Evolutionary conservation across 2,329 filamentous ascomycete species (phyloP), one percentile per base, ranked within the genome.

Genomic region (Colletotrichum sp.): DNA sequence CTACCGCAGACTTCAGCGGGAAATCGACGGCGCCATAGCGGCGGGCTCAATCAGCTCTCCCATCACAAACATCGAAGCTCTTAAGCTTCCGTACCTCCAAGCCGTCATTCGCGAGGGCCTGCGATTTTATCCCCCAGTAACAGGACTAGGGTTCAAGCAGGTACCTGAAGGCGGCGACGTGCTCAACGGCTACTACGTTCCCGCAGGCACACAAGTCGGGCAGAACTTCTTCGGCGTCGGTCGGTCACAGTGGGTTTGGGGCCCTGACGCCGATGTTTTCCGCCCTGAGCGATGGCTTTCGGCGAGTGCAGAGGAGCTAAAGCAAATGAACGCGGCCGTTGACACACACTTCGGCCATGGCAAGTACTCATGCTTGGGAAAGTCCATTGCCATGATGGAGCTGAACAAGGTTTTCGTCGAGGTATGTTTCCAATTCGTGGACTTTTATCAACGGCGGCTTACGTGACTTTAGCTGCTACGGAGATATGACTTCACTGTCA

Each of bases 21-120:
- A 91, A 79, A 85, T 92, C 27, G 82, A 86, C 15, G 67, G 79
- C 2, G 88, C 89, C 64, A 84, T 87, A 0, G 77, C 78, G 0
- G 74, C 80, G 4, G 84, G 84, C 8, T 78, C 72, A 2, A 82
- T 89, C 64, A 84, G 84, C 5, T 74, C 80, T 4, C 80, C 83
- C 0, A 80, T 91, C 29, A 82, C 86, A 2, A 90, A 88, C 87
- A 78, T 80, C 9, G 84, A 92, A 79, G 84, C 87, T 2, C 89
- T 91, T 76, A 81, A 79, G 5, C 83, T 92, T 4, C 83, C 87
- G 0, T 92, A 91, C 80, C 86, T 92, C 78, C 90, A 91, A 81
- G 90, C 90, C 1, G 90, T 90, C 70, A 83, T 92, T 12, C 90
- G 88, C 63, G 90, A 92, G 79, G 87, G 88, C 2, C 87, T 92